These are phyloP conservation scores for Teunomyces atbi DNA, from an alignment of 805 yeast species.

Conservation along the genomic window DNA sequence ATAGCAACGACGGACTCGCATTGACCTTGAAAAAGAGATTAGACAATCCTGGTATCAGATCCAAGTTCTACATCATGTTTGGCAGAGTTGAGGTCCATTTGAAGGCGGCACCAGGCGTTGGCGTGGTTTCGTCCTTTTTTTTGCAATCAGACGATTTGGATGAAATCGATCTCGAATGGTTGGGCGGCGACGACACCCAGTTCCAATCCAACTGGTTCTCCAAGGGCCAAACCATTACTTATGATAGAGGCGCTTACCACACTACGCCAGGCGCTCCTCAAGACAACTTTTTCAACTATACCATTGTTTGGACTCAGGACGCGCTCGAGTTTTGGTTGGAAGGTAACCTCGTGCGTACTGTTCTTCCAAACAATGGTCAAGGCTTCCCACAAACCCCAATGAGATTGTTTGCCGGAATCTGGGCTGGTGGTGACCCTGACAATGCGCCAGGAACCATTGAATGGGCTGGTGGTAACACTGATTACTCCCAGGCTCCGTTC, in stretches of 20 bases:
- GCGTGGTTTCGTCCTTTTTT: constrained; percentile 78
- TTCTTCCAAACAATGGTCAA: constrained; percentile 48
- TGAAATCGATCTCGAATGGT: constrained; percentile 87
- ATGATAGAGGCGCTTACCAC: constrained; percentile 78
- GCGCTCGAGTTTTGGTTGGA: constrained; percentile 69
- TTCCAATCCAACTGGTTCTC: constrained; percentile 79
- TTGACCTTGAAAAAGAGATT: constrained; percentile 59
- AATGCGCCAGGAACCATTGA: constrained; percentile 68
- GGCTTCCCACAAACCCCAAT: constrained; percentile 95
- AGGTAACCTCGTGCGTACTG: constrained; percentile 64
- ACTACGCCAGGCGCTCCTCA: constrained; percentile 53
- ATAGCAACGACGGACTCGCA: constrained; percentile 51
- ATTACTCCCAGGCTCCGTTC: constrained; percentile 66
- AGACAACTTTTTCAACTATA: constrained; percentile 66
- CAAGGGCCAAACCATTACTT: constrained; percentile 74
- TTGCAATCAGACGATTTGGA: constrained; percentile 82
- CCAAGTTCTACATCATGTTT: constrained; percentile 83
- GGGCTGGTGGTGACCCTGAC: constrained; percentile 80
- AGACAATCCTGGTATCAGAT: constrained; percentile 76
- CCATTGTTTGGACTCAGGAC: constrained; percentile 79
- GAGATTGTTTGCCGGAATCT: constrained; percentile 63
- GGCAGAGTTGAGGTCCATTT: constrained; percentile 75
- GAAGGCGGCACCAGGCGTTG: constrained; percentile 73
- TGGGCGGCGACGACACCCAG: constrained; percentile 74
- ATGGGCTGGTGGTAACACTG: constrained; percentile 81